A percentile compares a stretch with the other conserved stretches of the same genome.
Evolutionary conservation across 352 stramenopile species (phyloP).

Genomic region (Halophytophthora polymorphica): DNA sequence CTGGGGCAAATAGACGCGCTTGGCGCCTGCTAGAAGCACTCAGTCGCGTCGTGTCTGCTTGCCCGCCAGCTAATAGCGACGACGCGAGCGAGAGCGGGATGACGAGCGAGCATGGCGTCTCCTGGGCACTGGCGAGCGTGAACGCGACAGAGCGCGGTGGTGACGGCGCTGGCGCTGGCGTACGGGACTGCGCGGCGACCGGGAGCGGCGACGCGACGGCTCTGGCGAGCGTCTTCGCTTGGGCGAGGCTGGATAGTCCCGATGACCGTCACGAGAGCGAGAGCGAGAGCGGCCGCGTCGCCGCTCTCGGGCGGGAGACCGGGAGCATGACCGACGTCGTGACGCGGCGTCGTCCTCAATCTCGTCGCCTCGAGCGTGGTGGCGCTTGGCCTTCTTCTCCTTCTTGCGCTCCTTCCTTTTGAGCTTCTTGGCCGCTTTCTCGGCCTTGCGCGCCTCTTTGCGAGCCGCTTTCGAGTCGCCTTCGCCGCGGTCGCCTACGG

Average conservation of each 20-base stretch:
- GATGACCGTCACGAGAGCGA: conserved; percentile 14
- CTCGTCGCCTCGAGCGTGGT: conserved; percentile 6
- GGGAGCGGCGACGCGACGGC: conserved; percentile 10
- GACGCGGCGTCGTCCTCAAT: conserved; percentile 10
- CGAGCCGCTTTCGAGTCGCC: conserved; percentile 48
- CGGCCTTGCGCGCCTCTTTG: conserved; percentile 51
- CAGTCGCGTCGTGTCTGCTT: background rate
- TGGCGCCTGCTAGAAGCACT: too few relatives aligned
- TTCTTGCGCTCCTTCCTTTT: conserved; percentile 55
- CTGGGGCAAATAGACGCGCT: too few relatives aligned
- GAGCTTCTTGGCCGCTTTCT: conserved; percentile 65
- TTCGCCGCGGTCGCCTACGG: conserved; percentile 21
- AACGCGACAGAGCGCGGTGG: conserved; percentile 16
- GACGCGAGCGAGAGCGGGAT: conserved; percentile 19
- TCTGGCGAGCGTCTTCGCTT: conserved; percentile 1
- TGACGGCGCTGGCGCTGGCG: conserved; percentile 12
- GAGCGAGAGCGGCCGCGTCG: conserved; percentile 18
- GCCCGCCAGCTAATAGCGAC: conserved; percentile 11
- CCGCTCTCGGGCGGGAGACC: conserved; percentile 9
- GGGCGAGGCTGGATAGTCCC: conserved; percentile 8
- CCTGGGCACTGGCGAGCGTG: conserved; percentile 6
- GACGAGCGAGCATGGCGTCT: conserved; percentile 14
- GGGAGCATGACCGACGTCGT: conserved; percentile 5
- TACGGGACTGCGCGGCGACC: conserved; percentile 3
- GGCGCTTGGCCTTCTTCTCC: conserved; percentile 23